Evolutionary conservation across 2,329 filamentous ascomycete genomes (phyloP), one percentile per base, ranked within the genome.

Genomic region (Neopestalotiopsis sp.): DNA sequence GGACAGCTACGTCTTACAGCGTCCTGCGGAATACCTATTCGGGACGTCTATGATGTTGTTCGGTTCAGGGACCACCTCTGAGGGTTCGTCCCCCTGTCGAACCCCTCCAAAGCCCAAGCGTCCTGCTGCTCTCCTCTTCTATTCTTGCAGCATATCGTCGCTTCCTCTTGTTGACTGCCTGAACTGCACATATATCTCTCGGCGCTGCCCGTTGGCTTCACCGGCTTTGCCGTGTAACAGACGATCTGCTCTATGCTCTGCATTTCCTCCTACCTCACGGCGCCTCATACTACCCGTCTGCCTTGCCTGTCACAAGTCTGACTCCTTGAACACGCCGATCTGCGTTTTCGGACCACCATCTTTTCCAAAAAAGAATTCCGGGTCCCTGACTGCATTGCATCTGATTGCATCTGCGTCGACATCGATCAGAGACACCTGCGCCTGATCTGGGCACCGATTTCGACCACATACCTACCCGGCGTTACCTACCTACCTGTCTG

Each of bases 381-480:
- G 69, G 62, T 71, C 72, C 74, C 74, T 68, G 69, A 72, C 70
- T 69, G 65, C 70, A 73, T 74, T 77, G 75, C 73, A 75, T 73
- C 28, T 28, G 61, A 68, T 62, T 73, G 73, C 74, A 71, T 70
- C 73, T 71, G 45, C 34, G 53, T 24, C 63, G 63, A 30, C 63
- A 66, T 66, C 63, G 63, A 56, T 57, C 17, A 56, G 40, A 38
- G 34, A 57, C 61, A 32, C 24, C 24, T 20, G 40, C 61, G 28
- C 49, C 61, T 34, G n/a, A 14, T 38, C 32, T 20, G 63, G 42
- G 13, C 24, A 49, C 63, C 28, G 24, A 53, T 13, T n/a, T 42
- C 9, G 9, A 42, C 20, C 61, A 30, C 28, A 28, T 28, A 53
- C 40, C 61, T 64, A 64, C 7, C 10, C 34, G n/a, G 20, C 45